Evolutionary conservation across 2,329 filamentous ascomycete species (phyloP).

Genomic region (Coniosporium tulheliwenetii): DNA sequence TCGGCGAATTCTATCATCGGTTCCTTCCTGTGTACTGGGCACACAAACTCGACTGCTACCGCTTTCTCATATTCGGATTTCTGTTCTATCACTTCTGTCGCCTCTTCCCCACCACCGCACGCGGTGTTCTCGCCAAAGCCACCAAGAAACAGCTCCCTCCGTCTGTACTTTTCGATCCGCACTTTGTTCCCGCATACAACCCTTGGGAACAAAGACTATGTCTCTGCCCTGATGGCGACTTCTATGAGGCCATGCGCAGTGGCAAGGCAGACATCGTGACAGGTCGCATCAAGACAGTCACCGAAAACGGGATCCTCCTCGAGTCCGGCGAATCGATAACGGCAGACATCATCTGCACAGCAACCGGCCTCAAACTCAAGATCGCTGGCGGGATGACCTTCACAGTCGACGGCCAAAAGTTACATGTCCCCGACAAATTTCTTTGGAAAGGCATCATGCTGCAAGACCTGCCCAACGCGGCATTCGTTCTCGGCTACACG

Average conservation of each 20-base stretch:
- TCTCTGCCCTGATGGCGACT: conserved; percentile 45
- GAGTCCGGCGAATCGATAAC: conserved; percentile 29
- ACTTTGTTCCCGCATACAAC: conserved; percentile 32
- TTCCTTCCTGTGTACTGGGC: conserved; percentile 12
- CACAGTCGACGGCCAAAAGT: conserved; percentile 31
- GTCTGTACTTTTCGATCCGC: conserved; percentile 26
- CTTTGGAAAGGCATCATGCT: conserved; percentile 48
- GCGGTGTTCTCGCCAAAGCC: conserved; percentile 21
- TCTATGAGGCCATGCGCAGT: conserved; percentile 34
- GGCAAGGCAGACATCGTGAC: conserved; percentile 40
- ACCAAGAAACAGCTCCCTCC: conserved; percentile 31
- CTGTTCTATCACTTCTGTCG: conserved; percentile 17
- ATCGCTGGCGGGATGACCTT: conserved; percentile 39
- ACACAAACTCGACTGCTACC: conserved; percentile 16
- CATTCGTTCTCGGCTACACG: conserved; percentile 44
- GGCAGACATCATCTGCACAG: conserved; percentile 49
- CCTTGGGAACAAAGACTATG: conserved; percentile 62
- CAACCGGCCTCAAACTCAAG: conserved; percentile 43
- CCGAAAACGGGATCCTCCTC: conserved; percentile 31
- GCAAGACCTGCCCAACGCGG: conserved; percentile 44
- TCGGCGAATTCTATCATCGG: conserved; percentile 19
- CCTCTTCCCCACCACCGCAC: conserved; percentile 13
- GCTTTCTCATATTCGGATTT: conserved; percentile 18
- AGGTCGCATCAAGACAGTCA: conserved; percentile 36
- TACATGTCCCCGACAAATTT: conserved; percentile 34